A percentile compares a stretch with the other conserved stretches of the same genome.
These are phyloP conservation scores for Pelargonium exstipulatum DNA, from an alignment of 441 rosid species.

Conservation along the genomic window DNA sequence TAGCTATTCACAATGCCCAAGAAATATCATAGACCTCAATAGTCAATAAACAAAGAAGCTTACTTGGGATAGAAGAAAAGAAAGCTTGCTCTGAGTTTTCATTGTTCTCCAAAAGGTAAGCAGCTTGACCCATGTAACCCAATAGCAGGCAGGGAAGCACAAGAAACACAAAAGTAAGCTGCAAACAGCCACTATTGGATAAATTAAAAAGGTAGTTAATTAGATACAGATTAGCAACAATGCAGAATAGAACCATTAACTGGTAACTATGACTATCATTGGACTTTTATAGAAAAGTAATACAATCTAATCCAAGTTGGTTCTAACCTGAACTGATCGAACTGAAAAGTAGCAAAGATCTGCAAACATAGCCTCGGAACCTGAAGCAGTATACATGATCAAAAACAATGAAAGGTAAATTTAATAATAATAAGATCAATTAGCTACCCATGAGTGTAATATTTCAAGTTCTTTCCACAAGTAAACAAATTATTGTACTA, in stretches of 20 bases:
- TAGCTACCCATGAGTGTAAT: constrained; percentile 5
- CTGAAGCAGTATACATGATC: constrained; percentile 36
- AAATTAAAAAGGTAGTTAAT: constrained; percentile 28
- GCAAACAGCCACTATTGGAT: constrained; percentile 46
- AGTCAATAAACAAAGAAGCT: constrained; percentile 25
- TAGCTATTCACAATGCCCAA: not conserved
- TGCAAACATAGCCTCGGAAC: constrained; percentile 98
- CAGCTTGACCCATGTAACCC: constrained; percentile 99
- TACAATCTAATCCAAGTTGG: constrained; percentile 1
- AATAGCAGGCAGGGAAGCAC: constrained; percentile 88
- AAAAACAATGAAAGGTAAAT: constrained; percentile 4
- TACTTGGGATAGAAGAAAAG: constrained; percentile 90
- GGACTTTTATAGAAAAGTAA: not conserved
- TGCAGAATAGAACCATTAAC: constrained; percentile 14
- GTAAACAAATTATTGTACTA: not conserved
- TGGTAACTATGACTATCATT: constrained; percentile 7
- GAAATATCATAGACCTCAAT: not conserved
- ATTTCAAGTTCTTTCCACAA: constrained; percentile 11
- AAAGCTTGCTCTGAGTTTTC: constrained; percentile 55
- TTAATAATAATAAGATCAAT: not conserved
- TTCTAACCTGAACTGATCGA: constrained; percentile 84
- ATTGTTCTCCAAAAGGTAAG: constrained; percentile 71
- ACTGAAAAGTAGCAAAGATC: constrained; percentile 98
- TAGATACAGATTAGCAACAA: constrained; percentile 8
- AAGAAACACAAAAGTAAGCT: constrained; percentile 95